phyloP scores from a whole-genome alignment of 2,329 filamentous ascomycete genomes.

The Fusarium sarcochroum region DNA sequence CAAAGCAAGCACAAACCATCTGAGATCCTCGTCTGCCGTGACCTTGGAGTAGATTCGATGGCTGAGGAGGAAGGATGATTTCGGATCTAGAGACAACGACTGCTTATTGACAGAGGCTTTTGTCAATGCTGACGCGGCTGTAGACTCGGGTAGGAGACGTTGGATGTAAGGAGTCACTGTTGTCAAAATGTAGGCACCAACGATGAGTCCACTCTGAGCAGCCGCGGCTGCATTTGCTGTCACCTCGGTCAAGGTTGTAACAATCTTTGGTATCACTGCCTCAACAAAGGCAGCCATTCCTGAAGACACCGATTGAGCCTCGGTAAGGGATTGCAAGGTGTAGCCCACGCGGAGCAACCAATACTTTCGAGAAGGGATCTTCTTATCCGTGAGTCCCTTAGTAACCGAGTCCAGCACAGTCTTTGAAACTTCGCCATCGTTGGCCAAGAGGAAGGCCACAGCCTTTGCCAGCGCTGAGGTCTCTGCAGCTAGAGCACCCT shows the following conservation, averaged over 20 bases:
- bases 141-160: constrained; percentile 67
- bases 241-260: constrained; percentile 83
- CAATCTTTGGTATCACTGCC: constrained; percentile 66
- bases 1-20: constrained; percentile 82
- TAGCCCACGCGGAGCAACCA: constrained; percentile 85
- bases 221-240: constrained; percentile 82
- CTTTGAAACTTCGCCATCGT: constrained; percentile 73
- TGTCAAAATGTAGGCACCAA: constrained; percentile 81
- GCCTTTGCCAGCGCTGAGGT: constrained; percentile 78
- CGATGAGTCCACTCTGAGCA: constrained; percentile 85
- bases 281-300: constrained; percentile 67
- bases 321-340: constrained; percentile 71
- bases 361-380: constrained; percentile 78
- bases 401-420: constrained; percentile 77
- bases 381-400: constrained; percentile 91
- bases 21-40: constrained; percentile 78
- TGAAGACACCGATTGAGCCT: constrained; percentile 60
- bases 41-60: constrained; percentile 88
- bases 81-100: constrained; percentile 78
- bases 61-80: constrained; percentile 89
- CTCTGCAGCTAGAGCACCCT: constrained; percentile 83
- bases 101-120: constrained; percentile 75
- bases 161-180: constrained; percentile 72
- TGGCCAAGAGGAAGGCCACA: constrained; percentile 72
- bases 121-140: constrained; percentile 60